phyloP scores from a whole-genome alignment of 2,329 filamentous ascomycete genomes.

The Hypoxylon sp. region DNA sequence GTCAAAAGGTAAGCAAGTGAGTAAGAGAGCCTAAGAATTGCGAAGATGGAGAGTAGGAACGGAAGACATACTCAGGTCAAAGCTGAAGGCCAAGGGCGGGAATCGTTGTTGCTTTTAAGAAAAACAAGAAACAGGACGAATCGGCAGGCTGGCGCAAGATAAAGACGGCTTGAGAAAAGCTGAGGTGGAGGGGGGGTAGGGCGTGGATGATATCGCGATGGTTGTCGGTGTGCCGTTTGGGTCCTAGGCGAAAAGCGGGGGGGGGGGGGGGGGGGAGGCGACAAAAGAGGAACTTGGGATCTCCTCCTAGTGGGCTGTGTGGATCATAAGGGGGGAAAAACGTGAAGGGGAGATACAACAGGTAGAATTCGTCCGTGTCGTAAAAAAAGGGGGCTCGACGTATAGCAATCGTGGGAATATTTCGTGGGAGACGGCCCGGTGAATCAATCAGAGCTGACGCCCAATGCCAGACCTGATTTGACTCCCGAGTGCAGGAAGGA shows the following conservation, averaged over 20 bases:
- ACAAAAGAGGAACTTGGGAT: constrained; percentile 27
- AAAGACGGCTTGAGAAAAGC: constrained; percentile 14
- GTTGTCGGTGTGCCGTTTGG: constrained; percentile 36
- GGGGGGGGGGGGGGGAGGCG: constrained; percentile 20
- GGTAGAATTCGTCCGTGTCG: background rate
- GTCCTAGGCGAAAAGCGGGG: constrained; percentile 19
- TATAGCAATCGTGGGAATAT: constrained; percentile 18
- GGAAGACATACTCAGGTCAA: background rate
- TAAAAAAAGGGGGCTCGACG: constrained; percentile 1
- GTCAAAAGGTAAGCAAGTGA: background rate
- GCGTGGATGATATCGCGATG: constrained; percentile 34
- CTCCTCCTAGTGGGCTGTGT: constrained; percentile 19
- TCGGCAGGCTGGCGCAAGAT: constrained; percentile 7
- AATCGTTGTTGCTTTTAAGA: constrained; percentile 14
- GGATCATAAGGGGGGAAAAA: constrained; percentile 24
- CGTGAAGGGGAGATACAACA: background rate
- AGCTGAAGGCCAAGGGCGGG: constrained; percentile 7
- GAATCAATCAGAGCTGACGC: constrained; percentile 27
- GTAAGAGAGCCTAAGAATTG: constrained; percentile 1
- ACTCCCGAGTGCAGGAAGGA: constrained; percentile 9
- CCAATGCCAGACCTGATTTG: constrained; percentile 4
- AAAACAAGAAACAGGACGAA: background rate
- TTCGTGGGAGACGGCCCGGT: constrained; percentile 25
- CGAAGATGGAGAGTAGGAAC: constrained; percentile 6
- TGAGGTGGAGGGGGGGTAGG: constrained; percentile 1